Evolutionary conservation across 176 grass and related monocot species (phyloP).

Genomic region (Ampelocalamus luodianensis): DNA sequence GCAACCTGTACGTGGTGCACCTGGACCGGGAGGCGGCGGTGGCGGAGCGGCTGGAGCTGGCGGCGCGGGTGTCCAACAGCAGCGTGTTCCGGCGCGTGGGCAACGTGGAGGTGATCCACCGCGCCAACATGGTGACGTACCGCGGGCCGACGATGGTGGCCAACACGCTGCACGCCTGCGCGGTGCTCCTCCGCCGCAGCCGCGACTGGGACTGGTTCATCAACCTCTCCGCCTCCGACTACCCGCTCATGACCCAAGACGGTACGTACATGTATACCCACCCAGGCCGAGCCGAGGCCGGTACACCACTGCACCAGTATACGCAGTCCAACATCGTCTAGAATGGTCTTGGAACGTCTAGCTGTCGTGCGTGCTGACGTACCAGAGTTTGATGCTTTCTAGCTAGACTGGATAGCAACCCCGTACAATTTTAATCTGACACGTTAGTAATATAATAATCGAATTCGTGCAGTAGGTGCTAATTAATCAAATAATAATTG

Average conservation of each 20-base stretch:
- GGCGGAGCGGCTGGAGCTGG: constrained; percentile 63
- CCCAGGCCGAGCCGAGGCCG: no score
- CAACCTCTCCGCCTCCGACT: constrained; percentile 94
- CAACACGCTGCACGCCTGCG: constrained; percentile 90
- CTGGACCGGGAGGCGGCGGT: constrained; percentile 74
- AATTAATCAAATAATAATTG: neutral
- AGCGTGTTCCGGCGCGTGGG: constrained; percentile 53
- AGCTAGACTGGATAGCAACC: neutral
- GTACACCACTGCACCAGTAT: neutral
- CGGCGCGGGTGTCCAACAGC: constrained; percentile 55
- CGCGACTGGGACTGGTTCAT: constrained; percentile 95
- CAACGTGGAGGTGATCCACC: constrained; percentile 77
- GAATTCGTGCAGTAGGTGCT: neutral
- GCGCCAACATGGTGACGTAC: constrained; percentile 93
- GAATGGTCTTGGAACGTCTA: neutral
- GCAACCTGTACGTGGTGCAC: constrained; percentile 87
- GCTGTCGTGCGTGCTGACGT: neutral
- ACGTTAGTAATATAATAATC: neutral
- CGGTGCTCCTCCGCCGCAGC: constrained; percentile 74
- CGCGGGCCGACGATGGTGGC: constrained; percentile 91
- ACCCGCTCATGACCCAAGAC: constrained; percentile 89
- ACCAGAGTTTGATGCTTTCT: neutral
- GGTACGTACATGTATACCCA: constrained; percentile 39
- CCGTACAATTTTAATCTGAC: neutral
- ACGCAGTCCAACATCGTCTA: neutral